Percentiles rank a stretch among this genome's conserved stretches.
Conservation (phyloP, 179 eudicot genomes). For the Carnegiea gigantea region DNA sequence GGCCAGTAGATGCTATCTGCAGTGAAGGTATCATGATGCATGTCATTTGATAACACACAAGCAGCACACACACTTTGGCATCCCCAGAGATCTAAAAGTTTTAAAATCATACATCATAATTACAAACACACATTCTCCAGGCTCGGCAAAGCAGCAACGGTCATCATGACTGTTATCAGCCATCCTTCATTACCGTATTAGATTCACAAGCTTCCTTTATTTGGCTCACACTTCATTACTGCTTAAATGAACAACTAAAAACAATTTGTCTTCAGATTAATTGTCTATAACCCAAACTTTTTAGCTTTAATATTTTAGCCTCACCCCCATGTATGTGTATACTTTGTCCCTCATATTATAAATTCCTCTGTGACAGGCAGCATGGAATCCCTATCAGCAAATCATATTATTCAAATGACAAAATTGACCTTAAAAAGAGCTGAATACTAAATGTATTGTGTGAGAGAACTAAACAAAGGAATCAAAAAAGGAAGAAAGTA, state of each 20-base stretch:
- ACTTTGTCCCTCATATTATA: too few relatives aligned
- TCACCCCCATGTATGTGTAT: not conserved
- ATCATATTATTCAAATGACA: too few relatives aligned
- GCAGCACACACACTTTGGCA: not conserved
- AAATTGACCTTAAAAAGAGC: not conserved
- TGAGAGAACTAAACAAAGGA: not conserved
- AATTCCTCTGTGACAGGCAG: too few relatives aligned
- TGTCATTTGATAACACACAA: not conserved
- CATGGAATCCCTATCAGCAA: too few relatives aligned
- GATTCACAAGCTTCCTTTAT: not conserved
- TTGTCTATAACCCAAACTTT: too few relatives aligned
- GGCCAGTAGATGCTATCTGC: slow-evolving; percentile 97
- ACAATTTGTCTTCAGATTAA: too few relatives aligned
- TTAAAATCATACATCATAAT: not conserved
- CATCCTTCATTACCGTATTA: not conserved
- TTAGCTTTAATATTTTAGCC: too few relatives aligned
- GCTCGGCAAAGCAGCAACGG: not conserved
- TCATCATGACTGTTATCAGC: not conserved
- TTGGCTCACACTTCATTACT: not conserved
- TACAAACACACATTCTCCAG: too few relatives aligned
- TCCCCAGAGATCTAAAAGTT: not conserved
- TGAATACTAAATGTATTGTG: not conserved
- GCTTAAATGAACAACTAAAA: not conserved
- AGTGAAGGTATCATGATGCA: slow-evolving; percentile 2
- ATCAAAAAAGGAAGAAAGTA: not conserved